Conservation (phyloP, 2,329 filamentous ascomycete genomes). For the Madurella mycetomatis region DNA sequence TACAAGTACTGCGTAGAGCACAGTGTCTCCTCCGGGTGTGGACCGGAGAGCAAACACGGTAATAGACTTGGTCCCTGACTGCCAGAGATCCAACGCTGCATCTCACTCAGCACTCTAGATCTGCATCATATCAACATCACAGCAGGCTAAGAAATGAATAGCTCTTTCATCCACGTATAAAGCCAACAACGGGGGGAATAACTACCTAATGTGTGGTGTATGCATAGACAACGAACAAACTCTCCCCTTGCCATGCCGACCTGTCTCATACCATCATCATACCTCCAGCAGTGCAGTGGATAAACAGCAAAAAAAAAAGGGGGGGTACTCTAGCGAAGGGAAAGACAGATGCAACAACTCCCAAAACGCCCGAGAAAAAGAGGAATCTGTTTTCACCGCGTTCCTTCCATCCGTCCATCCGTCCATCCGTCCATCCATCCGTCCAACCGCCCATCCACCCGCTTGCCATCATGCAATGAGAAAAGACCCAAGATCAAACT, state of each 20-base stretch:
- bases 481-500: slow-evolving; percentile 9
- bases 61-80: no score
- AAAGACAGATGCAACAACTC: not conserved
- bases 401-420: no score
- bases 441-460: not conserved
- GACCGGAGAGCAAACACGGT: no score
- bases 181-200: not conserved
- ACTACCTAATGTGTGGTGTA: not conserved
- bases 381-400: no score
- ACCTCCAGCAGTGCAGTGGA: not conserved
- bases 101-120: no score
- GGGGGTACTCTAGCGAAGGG: not conserved
- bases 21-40: no score
- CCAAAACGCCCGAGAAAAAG: no score
- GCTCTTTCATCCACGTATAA: not conserved
- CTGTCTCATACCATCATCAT: slow-evolving; percentile 6
- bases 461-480: not conserved
- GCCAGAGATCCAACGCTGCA: no score
- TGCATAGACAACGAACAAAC: not conserved
- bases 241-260: not conserved
- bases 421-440: not conserved
- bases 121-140: no score
- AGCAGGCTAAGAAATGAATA: not conserved
- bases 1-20: no score
- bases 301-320: not conserved